Evolutionary conservation across 495 filamentous ascomycete genomes (phyloP), one percentile per base, ranked within the genome.

Genomic region (Apodospora peruviana): DNA sequence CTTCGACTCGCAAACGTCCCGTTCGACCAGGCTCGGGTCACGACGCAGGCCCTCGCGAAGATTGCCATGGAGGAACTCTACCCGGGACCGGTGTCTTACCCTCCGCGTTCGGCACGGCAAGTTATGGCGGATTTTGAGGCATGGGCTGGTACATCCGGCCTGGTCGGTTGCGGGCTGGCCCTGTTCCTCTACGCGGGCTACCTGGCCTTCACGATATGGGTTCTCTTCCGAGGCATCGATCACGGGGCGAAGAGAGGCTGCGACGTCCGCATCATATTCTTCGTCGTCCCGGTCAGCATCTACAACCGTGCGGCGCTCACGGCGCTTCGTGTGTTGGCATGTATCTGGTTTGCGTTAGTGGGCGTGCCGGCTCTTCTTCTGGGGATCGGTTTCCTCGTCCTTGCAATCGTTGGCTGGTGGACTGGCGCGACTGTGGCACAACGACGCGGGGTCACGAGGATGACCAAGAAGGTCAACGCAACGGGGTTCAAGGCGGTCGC

Each of bases 251-350:
- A 37, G 24, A 25, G 24, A 1, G 35, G 41, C 1, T 54, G 51
- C 41, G 36, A 54, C 20, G 20, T 54, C 41, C 35, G 41, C 9
- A 23, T 54, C 24, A 35, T 54, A 2, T 34, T 54, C 22, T 2
- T 54, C 35, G 2, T 54, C n/a, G 51, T 45, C 25, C 51, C 51
- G 11, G 24, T 34, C 9, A 54, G 51, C 51, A 36, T 45, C n/a
- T 54, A 54, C 36, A 54, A 37, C 35, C 23, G 9, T 7, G 35
- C 16, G 11, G 51, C 42, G 24, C 27, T 54, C 35, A 54, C 45
- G 3, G 46, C 41, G 22, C 41, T 54, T 9, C 40, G 42, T 0
- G 41, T 54, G 3, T 25, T 54, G 2, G 34, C 46, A 12, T 49
- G 46, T 22, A 45, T 54, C 41, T 48, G 32, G 32, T 35, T 54